Evolutionary conservation across 1,139 yeast genomes (phyloP), one percentile per base, ranked within the genome.

Genomic region (Diutina sp.): DNA sequence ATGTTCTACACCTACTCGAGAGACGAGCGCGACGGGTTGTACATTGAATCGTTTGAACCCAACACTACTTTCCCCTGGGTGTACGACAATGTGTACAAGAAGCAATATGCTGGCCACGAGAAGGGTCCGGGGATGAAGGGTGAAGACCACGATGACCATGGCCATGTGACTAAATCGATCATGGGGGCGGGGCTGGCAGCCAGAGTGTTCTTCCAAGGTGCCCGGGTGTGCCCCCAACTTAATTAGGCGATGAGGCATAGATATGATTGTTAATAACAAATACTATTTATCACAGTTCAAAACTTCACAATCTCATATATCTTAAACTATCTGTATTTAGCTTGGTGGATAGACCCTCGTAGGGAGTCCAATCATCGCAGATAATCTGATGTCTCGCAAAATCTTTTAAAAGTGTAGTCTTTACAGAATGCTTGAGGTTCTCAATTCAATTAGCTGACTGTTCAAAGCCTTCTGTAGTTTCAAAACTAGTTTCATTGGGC

Each of bases 131-230:
- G 77, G 14, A 76, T 84, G 38, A 76, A 77, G 62, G 73, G 70
- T 16, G 84, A 79, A 54, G 76, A 73, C 55, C 67, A 29, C 9
- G 51, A 47, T 16, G 29, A 70, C 51, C 69, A 67, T 57, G 53
- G 53, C 16, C 18, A 32, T n/a, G 30, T 50, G 29, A 50, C 41
- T n/a, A 83, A 84, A 65, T 80, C 84, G 58, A 71, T 85, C 61
- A 84, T 85, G 73, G 87, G 87, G 1, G 72, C 75, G 56, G 89
- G 83, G 9, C 72, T 87, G 6, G 90, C 89, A 21, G 88, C 89
- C 4, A 73, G 90, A 62, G 77, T 82, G 4, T 83, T 84, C 67
- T 83, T 83, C 69, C 89, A 84, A 66, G 85, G 84, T 47, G 89
- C 86, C 1, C 72, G 90, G 62, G 71, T 82, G 5, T 64, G 72